Evolutionary conservation across 2,329 filamentous ascomycete genomes (phyloP).

Genomic region (Apiospora kogelbergensis): DNA sequence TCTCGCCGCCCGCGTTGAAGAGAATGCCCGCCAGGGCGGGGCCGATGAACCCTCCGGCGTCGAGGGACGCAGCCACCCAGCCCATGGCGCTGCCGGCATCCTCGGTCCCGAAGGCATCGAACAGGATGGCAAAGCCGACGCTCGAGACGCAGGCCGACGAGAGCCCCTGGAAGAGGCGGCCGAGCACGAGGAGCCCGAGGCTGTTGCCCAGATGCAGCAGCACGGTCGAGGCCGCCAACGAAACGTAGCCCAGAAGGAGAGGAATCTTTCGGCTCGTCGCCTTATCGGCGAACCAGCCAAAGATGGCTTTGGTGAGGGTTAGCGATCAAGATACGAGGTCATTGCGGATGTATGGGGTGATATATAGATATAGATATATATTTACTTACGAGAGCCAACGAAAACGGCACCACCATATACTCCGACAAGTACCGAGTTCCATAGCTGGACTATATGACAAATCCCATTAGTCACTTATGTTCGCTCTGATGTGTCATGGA

Average conservation of each 20-base stretch:
- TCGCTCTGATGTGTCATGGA: neutral
- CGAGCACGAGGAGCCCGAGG: slow-evolving; percentile 15
- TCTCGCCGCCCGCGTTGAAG: slow-evolving; percentile 15
- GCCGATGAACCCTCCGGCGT: slow-evolving; percentile 16
- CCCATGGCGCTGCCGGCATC: slow-evolving; percentile 17
- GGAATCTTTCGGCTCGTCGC: slow-evolving; percentile 11
- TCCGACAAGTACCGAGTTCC: slow-evolving; percentile 6
- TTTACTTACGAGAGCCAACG: neutral
- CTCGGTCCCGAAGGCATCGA: slow-evolving; percentile 13
- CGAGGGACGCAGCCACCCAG: slow-evolving; percentile 15
- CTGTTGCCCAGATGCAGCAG: slow-evolving; percentile 15
- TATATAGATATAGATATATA: neutral
- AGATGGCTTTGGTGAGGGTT: slow-evolving; percentile 9
- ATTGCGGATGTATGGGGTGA: neutral
- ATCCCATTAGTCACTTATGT: neutral
- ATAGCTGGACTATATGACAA: neutral
- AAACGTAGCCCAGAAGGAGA: slow-evolving; percentile 14
- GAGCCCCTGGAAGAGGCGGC: slow-evolving; percentile 17
- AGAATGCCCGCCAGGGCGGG: slow-evolving; percentile 17
- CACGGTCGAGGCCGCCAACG: slow-evolving; percentile 15
- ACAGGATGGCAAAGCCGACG: slow-evolving; percentile 17
- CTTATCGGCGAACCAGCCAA: slow-evolving; percentile 27
- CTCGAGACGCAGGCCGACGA: slow-evolving; percentile 17
- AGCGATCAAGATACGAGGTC: neutral
- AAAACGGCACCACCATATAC: slow-evolving; percentile 1